A percentile compares a stretch with the other conserved stretches of the same genome.
These are phyloP conservation scores for Mortierella sp. DNA, from an alignment of 371 early-diverging fungal species.

Conservation along the genomic window DNA sequence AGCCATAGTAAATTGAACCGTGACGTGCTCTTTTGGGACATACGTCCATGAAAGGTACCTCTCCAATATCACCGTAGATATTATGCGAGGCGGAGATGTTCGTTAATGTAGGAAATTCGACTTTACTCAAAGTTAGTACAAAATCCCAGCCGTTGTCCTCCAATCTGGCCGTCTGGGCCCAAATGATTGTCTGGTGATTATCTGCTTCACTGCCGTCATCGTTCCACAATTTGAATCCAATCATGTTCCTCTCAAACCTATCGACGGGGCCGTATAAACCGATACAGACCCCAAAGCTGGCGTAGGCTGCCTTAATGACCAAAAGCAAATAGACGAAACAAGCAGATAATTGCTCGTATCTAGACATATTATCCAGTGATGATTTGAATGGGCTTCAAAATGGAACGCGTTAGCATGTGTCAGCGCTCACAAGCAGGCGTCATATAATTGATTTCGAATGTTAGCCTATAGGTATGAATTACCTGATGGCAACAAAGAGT, in stretches of 20 bases:
- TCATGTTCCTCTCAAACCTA: neutral
- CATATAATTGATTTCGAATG: too few species aligned
- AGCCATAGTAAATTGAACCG: neutral
- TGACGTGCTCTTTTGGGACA: neutral
- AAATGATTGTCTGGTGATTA: too few species aligned
- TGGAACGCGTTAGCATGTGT: too few species aligned
- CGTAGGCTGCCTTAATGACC: neutral
- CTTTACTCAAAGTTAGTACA: neutral
- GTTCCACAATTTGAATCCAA: neutral
- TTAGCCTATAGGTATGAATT: too few species aligned
- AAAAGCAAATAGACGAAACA: neutral
- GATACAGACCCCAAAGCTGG: neutral
- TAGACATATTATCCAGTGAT: neutral
- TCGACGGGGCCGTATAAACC: neutral
- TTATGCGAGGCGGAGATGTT: too few species aligned
- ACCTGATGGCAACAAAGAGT: too few species aligned
- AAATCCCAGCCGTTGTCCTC: neutral
- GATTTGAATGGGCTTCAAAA: too few species aligned
- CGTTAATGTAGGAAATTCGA: neutral
- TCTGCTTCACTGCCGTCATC: neutral
- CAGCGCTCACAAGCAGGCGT: too few species aligned
- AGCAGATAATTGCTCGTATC: neutral
- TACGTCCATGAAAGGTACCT: neutral
- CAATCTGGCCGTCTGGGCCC: neutral
- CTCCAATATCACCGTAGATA: neutral